Conservation (phyloP, 306 rosid genomes). For the Cyclanthera cordifolia region DNA sequence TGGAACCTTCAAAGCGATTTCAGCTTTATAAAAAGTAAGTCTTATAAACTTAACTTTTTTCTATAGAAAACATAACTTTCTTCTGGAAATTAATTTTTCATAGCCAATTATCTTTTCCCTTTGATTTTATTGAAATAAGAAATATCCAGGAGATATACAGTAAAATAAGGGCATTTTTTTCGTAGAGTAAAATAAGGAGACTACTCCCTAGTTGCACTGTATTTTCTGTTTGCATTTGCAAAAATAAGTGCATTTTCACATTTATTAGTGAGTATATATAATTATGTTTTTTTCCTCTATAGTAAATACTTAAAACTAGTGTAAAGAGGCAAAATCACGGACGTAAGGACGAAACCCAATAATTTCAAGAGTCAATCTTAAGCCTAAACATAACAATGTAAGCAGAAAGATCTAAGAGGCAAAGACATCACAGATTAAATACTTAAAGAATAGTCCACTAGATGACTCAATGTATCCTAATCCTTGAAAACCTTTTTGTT, state of each 20-base stretch:
- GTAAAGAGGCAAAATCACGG: not conserved
- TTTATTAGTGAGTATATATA: not conserved
- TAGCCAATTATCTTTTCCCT: not conserved
- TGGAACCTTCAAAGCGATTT: slow-evolving; percentile 36
- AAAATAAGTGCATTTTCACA: not conserved
- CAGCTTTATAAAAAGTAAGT: slow-evolving; percentile 61
- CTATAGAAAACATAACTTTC: not conserved
- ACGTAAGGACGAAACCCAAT: not conserved
- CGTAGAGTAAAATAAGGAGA: not conserved
- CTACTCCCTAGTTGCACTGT: not conserved
- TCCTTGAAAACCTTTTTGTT: not conserved
- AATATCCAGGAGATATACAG: not conserved
- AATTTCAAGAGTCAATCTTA: not conserved
- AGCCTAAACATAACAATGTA: not conserved
- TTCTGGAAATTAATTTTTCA: not conserved
- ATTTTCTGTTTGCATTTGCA: not conserved
- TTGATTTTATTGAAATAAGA: not conserved
- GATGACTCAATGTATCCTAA: not conserved
- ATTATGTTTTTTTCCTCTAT: not conserved
- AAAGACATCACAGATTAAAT: not conserved
- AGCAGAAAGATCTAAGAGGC: not conserved
- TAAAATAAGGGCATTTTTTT: not conserved
- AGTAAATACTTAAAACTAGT: not conserved
- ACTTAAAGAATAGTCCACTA: not conserved
- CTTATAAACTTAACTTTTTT: slow-evolving; percentile 1